Evolutionary conservation across 2,329 filamentous ascomycete genomes (phyloP).

Genomic region (Chlorencoelia australis): DNA sequence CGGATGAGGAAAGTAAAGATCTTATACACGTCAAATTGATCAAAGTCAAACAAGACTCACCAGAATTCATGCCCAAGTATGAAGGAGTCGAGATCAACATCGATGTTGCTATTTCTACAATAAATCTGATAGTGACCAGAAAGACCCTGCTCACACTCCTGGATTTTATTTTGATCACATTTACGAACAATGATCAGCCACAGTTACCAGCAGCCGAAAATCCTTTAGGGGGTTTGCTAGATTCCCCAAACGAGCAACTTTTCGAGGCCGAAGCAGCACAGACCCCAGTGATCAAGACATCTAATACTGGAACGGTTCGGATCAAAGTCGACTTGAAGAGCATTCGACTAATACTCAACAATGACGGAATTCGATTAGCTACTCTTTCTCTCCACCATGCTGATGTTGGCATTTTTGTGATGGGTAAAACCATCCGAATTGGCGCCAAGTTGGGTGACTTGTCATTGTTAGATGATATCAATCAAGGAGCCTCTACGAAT

Average conservation of each 20-base stretch:
- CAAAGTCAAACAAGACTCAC: slow-evolving; percentile 80
- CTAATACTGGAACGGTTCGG: slow-evolving; percentile 47
- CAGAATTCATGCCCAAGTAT: slow-evolving; percentile 85
- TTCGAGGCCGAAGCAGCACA: slow-evolving; percentile 18
- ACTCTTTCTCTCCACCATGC: slow-evolving; percentile 89
- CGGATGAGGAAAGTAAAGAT: slow-evolving; percentile 62
- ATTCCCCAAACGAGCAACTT: slow-evolving; percentile 1
- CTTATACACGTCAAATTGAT: slow-evolving; percentile 84
- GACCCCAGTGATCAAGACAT: slow-evolving; percentile 7
- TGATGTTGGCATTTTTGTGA: slow-evolving; percentile 80
- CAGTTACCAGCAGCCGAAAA: slow-evolving; percentile 30
- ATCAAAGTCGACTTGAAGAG: slow-evolving; percentile 91
- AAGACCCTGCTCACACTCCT: slow-evolving; percentile 85
- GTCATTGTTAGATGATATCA: slow-evolving; percentile 85
- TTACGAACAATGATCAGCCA: slow-evolving; percentile 51
- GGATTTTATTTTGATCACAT: slow-evolving; percentile 90
- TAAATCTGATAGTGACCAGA: slow-evolving; percentile 89
- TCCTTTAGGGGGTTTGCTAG: slow-evolving; percentile 22
- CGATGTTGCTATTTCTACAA: slow-evolving; percentile 83
- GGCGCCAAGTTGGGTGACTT: slow-evolving; percentile 80
- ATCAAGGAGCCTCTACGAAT: slow-evolving; percentile 72
- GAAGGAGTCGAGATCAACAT: slow-evolving; percentile 92
- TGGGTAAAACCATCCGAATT: slow-evolving; percentile 77
- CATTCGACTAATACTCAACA: slow-evolving; percentile 90
- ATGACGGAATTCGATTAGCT: slow-evolving; percentile 89